Base-by-base conservation (phyloP, 805 yeast species). In the Candida taoyuanica region DNA sequence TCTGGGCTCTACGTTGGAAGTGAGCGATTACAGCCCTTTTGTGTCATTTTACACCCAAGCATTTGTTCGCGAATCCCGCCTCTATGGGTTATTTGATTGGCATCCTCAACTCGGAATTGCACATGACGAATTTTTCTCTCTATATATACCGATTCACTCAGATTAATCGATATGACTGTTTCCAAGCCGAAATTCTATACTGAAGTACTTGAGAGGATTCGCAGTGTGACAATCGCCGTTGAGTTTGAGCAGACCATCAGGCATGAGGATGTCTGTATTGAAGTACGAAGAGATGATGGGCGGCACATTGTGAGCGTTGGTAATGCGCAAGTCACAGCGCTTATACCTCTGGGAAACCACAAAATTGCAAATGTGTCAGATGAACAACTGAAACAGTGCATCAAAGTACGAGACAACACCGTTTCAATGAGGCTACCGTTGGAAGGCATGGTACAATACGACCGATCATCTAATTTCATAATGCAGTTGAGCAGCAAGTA, bases 401-500 rank as follows among this genome's bases (percentile, higher is more conserved):
- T 26, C 7, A 33, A 38, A 31, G 31, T 34, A 16, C 40, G 31
- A 17, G 34, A 25, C 2, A 29, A 25, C 2, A 30, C 41, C 1
- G 17, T 52, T 3, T 28, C 38, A 3, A 19, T 50, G 21, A 31
- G 51, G n/a, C 37, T 51, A 6, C 50, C 53, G 7, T 27, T 39
- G 24, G 34, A 16, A 7, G 23, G 27, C 3, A 12, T 14, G 2
- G 13, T 19, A 3, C 16, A 23, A 5, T 29, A 28, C n/a, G 44
- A 43, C 24, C 28, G 58, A 25, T 40, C 52, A 5, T 34, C 40
- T 7, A 56, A 51, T 31, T 39, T 39, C n/a, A 29, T 56, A 16
- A 56, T 56, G 61, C 16, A 16, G 2, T 29, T 53, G 24, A 37
- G 45, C 15, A 9, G 48, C 5, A 34, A 38, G 18, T 53, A 58